These are phyloP conservation scores for Diplodia seriata DNA, from an alignment of 2,329 filamentous ascomycete genomes.

Conservation along the genomic window DNA sequence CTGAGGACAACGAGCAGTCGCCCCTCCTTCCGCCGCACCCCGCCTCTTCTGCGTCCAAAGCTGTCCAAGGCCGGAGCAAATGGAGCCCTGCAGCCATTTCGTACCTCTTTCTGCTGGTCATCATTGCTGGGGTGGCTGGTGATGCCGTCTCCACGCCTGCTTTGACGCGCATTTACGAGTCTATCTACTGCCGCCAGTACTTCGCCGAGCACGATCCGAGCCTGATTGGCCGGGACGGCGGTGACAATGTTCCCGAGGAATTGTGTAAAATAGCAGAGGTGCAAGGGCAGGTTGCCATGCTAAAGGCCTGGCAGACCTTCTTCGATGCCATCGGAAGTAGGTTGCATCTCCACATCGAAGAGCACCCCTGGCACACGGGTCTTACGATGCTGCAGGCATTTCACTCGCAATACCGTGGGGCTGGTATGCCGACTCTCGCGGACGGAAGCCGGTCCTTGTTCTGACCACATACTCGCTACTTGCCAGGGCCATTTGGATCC, in stretches of 20 bases:
- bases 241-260: constrained; percentile 44
- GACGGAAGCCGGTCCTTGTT: constrained; percentile 44
- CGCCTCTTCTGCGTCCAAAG: neutral
- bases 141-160: constrained; percentile 52
- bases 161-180: constrained; percentile 59
- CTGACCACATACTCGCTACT: constrained; percentile 39
- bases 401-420: constrained; percentile 46
- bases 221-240: constrained; percentile 37
- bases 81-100: constrained; percentile 33
- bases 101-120: constrained; percentile 43
- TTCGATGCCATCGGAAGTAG: constrained; percentile 57
- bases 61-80: neutral
- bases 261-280: constrained; percentile 59
- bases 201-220: constrained; percentile 52
- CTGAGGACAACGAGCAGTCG: constrained; percentile 6
- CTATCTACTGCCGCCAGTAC: constrained; percentile 60
- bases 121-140: constrained; percentile 56
- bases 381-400: constrained; percentile 34
- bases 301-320: constrained; percentile 57
- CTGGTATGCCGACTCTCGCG: constrained; percentile 46
- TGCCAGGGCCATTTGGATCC: constrained; percentile 38
- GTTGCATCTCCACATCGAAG: constrained; percentile 31
- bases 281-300: constrained; percentile 60
- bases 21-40: constrained; percentile 5
- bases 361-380: neutral